Evolutionary conservation across 2,329 filamentous ascomycete species (phyloP).

Genomic region (Thelonectria blattea): DNA sequence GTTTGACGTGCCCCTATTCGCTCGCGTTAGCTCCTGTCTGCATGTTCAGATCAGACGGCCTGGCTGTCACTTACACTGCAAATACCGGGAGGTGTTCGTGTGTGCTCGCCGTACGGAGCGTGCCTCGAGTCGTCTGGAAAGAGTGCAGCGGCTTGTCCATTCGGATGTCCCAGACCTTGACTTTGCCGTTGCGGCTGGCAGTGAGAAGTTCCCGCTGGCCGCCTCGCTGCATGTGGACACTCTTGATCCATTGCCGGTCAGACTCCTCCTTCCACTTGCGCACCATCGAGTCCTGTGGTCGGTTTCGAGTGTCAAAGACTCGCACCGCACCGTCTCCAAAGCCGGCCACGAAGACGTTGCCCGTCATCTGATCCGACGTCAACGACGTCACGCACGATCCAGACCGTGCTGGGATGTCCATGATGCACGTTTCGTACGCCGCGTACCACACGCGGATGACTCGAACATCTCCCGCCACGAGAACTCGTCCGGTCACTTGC

Average conservation of each 20-base stretch:
- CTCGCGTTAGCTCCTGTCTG: slow-evolving; percentile 36
- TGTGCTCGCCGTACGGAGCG: slow-evolving; percentile 83
- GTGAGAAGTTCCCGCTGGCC: slow-evolving; percentile 90
- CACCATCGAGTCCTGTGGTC: slow-evolving; percentile 89
- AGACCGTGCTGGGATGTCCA: slow-evolving; percentile 92
- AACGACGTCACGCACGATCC: slow-evolving; percentile 95
- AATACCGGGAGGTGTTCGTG: slow-evolving; percentile 98
- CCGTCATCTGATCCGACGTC: slow-evolving; percentile 97
- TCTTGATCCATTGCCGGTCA: slow-evolving; percentile 89
- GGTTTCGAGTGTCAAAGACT: slow-evolving; percentile 88
- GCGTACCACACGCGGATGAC: slow-evolving; percentile 97
- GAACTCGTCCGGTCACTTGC: slow-evolving; percentile 90
- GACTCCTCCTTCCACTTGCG: slow-evolving; percentile 94
- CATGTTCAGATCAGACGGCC: slow-evolving; percentile 1
- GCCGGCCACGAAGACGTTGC: slow-evolving; percentile 92
- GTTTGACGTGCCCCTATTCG: slow-evolving; percentile 78
- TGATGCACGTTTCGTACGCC: slow-evolving; percentile 87
- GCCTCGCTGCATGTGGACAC: slow-evolving; percentile 94
- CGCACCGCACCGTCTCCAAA: slow-evolving; percentile 95
- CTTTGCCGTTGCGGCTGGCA: slow-evolving; percentile 89
- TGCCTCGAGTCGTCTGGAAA: slow-evolving; percentile 77
- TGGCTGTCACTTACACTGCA: slow-evolving; percentile 71
- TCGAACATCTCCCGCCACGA: slow-evolving; percentile 96
- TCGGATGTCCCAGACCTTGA: slow-evolving; percentile 95
- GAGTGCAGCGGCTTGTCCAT: slow-evolving; percentile 79